Conservation (phyloP, 2,329 filamentous ascomycete genomes). For the Pyricularia sp. region DNA sequence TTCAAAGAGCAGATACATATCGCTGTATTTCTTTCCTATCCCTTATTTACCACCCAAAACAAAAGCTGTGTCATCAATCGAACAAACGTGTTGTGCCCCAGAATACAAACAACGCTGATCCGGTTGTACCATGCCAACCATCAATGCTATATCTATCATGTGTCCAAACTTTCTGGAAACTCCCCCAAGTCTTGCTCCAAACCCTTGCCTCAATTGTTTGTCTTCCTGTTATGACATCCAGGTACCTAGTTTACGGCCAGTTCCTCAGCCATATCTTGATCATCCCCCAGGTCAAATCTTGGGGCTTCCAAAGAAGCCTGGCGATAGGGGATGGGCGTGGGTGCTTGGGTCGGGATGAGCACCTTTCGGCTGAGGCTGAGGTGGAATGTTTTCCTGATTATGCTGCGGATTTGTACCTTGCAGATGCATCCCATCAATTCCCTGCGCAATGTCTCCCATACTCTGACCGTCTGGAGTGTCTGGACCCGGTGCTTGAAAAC, state of each 20-base stretch:
- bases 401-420: neutral
- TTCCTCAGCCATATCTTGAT: neutral
- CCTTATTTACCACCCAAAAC: too few relatives aligned
- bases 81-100: too few relatives aligned
- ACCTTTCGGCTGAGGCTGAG: neutral
- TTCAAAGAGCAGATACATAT: too few relatives aligned
- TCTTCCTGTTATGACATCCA: neutral
- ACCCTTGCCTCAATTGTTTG: neutral
- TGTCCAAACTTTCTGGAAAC: neutral
- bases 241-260: neutral
- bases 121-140: too few relatives aligned
- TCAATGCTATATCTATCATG: too few relatives aligned
- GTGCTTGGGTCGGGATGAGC: neutral
- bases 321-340: neutral
- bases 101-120: too few relatives aligned
- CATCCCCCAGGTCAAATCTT: neutral
- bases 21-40: too few relatives aligned
- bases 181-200: too few relatives aligned
- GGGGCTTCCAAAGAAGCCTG: neutral
- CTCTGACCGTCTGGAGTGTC: neutral
- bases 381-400: neutral
- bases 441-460: neutral
- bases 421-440: neutral
- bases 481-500: neutral
- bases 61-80: too few relatives aligned